Conservation (phyloP, 2,329 filamentous ascomycete species). For the Alternaria viburni region DNA sequence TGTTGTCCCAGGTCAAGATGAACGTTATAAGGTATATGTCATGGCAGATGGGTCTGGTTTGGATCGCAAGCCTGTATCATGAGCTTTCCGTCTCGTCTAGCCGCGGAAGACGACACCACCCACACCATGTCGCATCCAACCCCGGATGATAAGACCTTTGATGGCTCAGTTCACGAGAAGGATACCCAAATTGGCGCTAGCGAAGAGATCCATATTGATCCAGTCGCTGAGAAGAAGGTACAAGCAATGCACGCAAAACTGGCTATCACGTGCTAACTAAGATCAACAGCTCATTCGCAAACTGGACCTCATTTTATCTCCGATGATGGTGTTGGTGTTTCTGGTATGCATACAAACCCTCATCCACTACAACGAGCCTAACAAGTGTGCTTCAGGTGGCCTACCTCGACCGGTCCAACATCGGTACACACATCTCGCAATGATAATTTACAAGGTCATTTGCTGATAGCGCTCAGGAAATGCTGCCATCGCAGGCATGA, state of each 20-base stretch:
- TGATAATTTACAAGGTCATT: not conserved
- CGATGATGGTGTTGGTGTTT: conserved; percentile 62
- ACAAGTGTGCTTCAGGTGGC: not conserved
- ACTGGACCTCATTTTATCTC: conserved; percentile 55
- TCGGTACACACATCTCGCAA: conserved; percentile 43
- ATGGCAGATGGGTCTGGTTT: not conserved
- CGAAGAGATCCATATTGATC: conserved; percentile 45
- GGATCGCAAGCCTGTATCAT: not conserved
- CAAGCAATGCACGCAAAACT: not conserved
- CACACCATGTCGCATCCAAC: conserved; percentile 10
- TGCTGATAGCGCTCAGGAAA: conserved; percentile 45
- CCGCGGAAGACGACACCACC: not conserved
- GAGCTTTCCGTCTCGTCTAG: not conserved
- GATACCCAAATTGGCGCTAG: conserved; percentile 10
- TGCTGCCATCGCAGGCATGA: conserved; percentile 38
- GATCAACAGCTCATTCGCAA: conserved; percentile 54
- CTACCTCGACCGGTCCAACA: conserved; percentile 57
- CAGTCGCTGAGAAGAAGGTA: conserved; percentile 48
- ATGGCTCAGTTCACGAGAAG: conserved; percentile 14
- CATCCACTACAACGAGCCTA: not conserved
- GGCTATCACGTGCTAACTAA: not conserved
- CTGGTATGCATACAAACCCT: conserved; percentile 37
- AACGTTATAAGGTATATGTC: not conserved
- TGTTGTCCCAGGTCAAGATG: not conserved
- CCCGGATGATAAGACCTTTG: conserved; percentile 11